Percentiles rank a stretch among this genome's conserved stretches.
Conservation (phyloP, 768 basidiomycete genomes). For the Saitozyma sp. region DNA sequence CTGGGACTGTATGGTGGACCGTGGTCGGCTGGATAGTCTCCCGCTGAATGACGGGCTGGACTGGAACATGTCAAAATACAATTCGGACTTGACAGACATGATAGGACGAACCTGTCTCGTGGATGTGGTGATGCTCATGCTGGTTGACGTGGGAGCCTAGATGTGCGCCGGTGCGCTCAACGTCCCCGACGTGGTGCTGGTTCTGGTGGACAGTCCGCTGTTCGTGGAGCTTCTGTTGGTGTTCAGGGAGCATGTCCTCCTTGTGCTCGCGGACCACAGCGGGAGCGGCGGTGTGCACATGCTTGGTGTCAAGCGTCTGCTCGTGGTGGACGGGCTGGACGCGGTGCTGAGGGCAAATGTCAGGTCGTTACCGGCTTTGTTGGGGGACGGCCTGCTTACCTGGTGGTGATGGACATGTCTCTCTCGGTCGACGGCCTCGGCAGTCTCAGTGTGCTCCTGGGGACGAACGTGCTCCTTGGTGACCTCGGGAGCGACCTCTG, state of each 20-base stretch:
- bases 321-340: slow-evolving; percentile 52
- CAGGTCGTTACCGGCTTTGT: too few species aligned
- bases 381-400: too few species aligned
- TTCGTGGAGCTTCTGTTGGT: slow-evolving; percentile 50
- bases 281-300: slow-evolving; percentile 42
- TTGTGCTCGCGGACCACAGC: slow-evolving; percentile 48
- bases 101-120: slow-evolving; percentile 36
- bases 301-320: slow-evolving; percentile 45
- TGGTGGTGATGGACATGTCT: slow-evolving; percentile 50
- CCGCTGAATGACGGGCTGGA: slow-evolving; percentile 53
- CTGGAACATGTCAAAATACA: slow-evolving; percentile 10
- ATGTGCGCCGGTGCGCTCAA: slow-evolving; percentile 34
- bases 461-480: slow-evolving; percentile 48
- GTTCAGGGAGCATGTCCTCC: slow-evolving; percentile 52
- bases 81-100: background rate
- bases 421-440: slow-evolving; percentile 53
- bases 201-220: slow-evolving; percentile 44
- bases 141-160: slow-evolving; percentile 48
- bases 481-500: slow-evolving; percentile 51
- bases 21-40: slow-evolving; percentile 53
- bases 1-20: slow-evolving; percentile 52
- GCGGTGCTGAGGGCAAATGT: slow-evolving; percentile 35
- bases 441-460: slow-evolving; percentile 45
- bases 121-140: slow-evolving; percentile 54
- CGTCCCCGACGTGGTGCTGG: slow-evolving; percentile 36